Base-by-base conservation (phyloP, 345 rosid species). In the Citrus mangshanensis region DNA sequence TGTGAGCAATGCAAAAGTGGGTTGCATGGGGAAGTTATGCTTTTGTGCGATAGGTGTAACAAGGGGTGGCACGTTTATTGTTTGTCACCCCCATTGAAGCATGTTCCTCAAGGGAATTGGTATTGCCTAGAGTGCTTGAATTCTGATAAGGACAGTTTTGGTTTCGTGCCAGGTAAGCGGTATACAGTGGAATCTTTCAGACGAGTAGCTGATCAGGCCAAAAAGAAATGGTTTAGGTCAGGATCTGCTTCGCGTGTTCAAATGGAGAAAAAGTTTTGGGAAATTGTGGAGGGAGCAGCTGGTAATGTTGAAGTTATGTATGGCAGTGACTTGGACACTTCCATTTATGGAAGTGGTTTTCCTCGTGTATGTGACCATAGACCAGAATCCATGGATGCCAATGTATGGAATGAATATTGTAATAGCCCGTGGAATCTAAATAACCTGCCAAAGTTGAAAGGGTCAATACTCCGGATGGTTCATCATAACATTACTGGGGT, bases 61-160 rank as follows among this genome's bases (percentile, higher is more conserved):
- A 95, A 92, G 82, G 99, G 99, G 28, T 93, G 99, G 97, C 99
- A 95, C 77, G 89, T 89, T n/a, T 90, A 95, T 82, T 95, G 98
- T 85, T 91, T 95, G 51, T 92, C 98, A 4, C 99, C 99, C 0
- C 99, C 99, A 0, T 35, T 95, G 83, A 90, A 90, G 88, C 92
- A 90, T 80, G 77, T 95, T 27, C 99, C 99, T 1, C 90, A 84
- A 6, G 99, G 98, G 78, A 95, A 95, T 79, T 95, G 99, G 99
- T 95, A 95, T 81, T 95, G 99, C 80, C 89, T 91, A 58, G 98
- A 92, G 79, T 95, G 99, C 84, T 88, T 92, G 86, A 95, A 92
- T 80, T 91, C 96, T 78, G 92, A 92, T 80, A 84, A 93, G 82
- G 99, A 95, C 38, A 90, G 90, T 81, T 95, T 95, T 88, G 99